Evolutionary conservation across 495 filamentous ascomycete species (phyloP).

Genomic region (Glutinoglossum americanum): DNA sequence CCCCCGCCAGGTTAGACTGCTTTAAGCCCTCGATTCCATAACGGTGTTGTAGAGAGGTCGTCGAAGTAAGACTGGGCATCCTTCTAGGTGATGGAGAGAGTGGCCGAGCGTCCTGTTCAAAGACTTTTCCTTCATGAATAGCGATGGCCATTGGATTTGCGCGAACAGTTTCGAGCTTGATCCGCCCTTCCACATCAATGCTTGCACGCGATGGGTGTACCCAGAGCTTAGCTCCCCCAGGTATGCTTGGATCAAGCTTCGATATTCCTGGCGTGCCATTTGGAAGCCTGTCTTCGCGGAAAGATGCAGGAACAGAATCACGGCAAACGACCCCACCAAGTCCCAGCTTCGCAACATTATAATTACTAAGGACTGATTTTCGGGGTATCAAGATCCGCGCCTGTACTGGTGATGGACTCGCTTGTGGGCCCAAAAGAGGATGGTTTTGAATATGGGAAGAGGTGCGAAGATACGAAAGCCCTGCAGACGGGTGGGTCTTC

Average conservation of each 20-base stretch:
- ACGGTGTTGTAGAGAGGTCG: background rate
- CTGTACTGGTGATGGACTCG: slow-evolving; percentile 34
- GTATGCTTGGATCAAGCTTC: slow-evolving; percentile 32
- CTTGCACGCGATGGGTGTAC: slow-evolving; percentile 32
- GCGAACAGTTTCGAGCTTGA: slow-evolving; percentile 27
- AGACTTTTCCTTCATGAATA: slow-evolving; percentile 20
- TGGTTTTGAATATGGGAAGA: slow-evolving; percentile 52
- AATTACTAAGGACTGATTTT: background rate
- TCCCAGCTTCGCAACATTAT: slow-evolving; percentile 22
- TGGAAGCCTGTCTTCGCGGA: background rate
- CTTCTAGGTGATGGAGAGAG: slow-evolving; percentile 6
- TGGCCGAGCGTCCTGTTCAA: slow-evolving; percentile 9
- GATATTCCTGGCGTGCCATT: slow-evolving; percentile 17
- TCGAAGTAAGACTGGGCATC: slow-evolving; percentile 6
- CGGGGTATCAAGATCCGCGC: slow-evolving; percentile 42
- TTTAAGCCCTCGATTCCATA: background rate
- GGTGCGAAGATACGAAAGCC: slow-evolving; percentile 47
- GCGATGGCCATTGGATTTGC: slow-evolving; percentile 23
- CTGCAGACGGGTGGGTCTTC: slow-evolving; percentile 77
- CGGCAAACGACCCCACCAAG: slow-evolving; percentile 29
- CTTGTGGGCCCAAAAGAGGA: slow-evolving; percentile 59
- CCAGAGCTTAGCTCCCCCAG: slow-evolving; percentile 46
- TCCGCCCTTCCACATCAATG: slow-evolving; percentile 36
- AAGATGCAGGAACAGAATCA: slow-evolving; percentile 16
- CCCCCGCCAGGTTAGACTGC: background rate